A percentile compares a stretch with the other conserved stretches of the same genome.
Conservation (phyloP, 805 yeast genomes). For the Metschnikowia noctiluminum region DNA sequence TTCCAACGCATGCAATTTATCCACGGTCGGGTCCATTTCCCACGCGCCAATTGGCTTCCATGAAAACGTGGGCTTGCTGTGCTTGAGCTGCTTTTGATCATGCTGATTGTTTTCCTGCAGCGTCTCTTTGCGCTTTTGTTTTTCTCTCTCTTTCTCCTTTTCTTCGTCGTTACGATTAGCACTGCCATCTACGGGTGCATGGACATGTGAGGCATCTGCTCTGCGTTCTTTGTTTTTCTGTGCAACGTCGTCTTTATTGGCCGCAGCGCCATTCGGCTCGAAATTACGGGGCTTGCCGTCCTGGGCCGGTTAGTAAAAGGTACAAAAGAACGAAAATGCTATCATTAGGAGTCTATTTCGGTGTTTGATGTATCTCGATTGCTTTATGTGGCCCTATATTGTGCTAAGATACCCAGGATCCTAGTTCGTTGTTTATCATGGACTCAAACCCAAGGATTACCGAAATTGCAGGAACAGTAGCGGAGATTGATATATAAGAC, state of each 20-base stretch:
- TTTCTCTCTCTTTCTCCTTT: background rate
- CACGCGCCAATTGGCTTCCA: slow-evolving; percentile 42
- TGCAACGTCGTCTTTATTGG: slow-evolving; percentile 17
- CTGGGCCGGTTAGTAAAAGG: slow-evolving; percentile 3
- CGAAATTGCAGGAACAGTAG: too few relatives aligned
- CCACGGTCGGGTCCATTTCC: slow-evolving; percentile 23
- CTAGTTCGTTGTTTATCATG: too few relatives aligned
- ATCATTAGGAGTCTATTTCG: background rate
- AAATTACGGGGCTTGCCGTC: slow-evolving; percentile 8
- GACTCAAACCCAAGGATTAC: too few relatives aligned
- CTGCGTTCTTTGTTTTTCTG: slow-evolving; percentile 12
- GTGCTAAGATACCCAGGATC: too few relatives aligned
- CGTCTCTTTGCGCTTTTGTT: background rate
- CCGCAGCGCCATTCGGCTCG: slow-evolving; percentile 15
- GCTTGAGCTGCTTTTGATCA: background rate
- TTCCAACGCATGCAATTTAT: slow-evolving; percentile 26
- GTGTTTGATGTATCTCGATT: background rate
- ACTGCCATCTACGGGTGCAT: slow-evolving; percentile 15
- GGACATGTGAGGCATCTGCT: slow-evolving; percentile 12
- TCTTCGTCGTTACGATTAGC: background rate
- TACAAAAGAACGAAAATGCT: background rate
- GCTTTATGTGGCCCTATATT: background rate
- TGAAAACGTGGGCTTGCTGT: slow-evolving; percentile 29
- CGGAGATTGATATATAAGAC: background rate
- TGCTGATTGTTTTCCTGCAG: background rate